phyloP scores from a whole-genome alignment of 768 basidiomycete genomes.

The Termitomyces sp. region DNA sequence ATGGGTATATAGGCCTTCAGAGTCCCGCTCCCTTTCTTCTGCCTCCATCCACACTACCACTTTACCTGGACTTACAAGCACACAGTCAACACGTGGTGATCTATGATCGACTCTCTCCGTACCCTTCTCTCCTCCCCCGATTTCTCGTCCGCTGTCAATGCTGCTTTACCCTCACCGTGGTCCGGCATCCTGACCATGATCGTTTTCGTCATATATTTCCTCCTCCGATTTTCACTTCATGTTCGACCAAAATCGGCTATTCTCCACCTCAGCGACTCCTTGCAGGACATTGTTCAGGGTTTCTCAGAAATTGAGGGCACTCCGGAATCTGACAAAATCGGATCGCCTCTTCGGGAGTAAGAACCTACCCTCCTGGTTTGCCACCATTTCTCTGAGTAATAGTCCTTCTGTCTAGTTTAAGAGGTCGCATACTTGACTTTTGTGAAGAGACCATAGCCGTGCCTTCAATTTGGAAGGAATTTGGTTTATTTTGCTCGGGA shows the following conservation, averaged over 20 bases:
- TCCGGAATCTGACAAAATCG: background rate
- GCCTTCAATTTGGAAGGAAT: background rate
- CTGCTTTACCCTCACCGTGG: background rate
- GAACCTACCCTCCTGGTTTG: too few relatives aligned
- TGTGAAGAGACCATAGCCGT: background rate
- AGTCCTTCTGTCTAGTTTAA: background rate
- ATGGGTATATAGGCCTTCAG: too few relatives aligned
- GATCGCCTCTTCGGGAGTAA: background rate
- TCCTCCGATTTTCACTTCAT: background rate
- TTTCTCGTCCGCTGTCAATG: background rate
- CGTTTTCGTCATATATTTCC: background rate
- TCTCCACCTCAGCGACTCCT: background rate
- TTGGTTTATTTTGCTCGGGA: background rate
- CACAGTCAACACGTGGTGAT: too few relatives aligned
- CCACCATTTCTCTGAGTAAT: background rate
- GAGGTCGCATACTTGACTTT: background rate
- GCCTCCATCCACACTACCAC: too few relatives aligned
- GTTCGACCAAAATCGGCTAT: background rate
- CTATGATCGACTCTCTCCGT: background rate
- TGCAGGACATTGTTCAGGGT: background rate
- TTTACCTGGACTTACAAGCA: too few relatives aligned
- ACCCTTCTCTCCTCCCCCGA: background rate
- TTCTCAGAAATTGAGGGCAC: background rate
- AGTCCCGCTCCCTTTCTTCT: too few relatives aligned
- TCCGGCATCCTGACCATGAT: background rate